Conservation (phyloP, 495 filamentous ascomycete genomes). For the Lepidopterella palustris region DNA sequence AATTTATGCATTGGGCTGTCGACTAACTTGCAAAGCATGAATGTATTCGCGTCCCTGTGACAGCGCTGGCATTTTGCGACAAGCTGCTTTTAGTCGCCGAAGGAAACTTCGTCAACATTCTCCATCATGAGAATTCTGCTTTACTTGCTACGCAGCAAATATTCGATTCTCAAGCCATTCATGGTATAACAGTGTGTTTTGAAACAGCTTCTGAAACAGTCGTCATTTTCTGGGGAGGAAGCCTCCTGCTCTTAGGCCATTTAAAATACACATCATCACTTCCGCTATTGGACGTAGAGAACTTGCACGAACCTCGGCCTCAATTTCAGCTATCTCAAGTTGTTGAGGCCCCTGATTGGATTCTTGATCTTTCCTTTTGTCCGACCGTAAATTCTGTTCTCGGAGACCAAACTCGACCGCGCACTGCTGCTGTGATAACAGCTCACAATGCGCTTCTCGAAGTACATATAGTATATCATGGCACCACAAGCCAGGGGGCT, state of each 20-base stretch:
- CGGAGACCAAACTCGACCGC: conserved; percentile 25
- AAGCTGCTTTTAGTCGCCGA: conserved; percentile 60
- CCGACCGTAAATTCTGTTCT: conserved; percentile 21
- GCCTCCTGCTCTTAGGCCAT: conserved; percentile 3
- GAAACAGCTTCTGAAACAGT: conserved; percentile 1
- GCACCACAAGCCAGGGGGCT: neutral
- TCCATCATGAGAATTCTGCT: conserved; percentile 39
- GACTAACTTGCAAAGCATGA: conserved; percentile 26
- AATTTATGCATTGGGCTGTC: neutral
- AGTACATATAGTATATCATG: neutral
- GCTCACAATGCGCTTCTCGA: conserved; percentile 72
- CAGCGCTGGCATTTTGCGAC: conserved; percentile 48
- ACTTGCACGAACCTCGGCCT: neutral
- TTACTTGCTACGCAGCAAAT: conserved; percentile 40
- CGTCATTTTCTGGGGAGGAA: conserved; percentile 33
- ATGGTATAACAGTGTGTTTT: conserved; percentile 52
- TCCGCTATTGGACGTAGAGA: neutral
- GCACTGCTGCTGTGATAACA: conserved; percentile 53
- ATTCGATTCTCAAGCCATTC: conserved; percentile 60
- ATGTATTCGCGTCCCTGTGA: conserved; percentile 44
- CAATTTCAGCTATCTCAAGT: conserved; percentile 8
- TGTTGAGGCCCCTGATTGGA: conserved; percentile 63
- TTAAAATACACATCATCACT: neutral
- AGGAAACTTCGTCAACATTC: conserved; percentile 62
- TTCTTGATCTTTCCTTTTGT: conserved; percentile 62